Base-by-base conservation (phyloP, 805 yeast genomes). In the Torulaspora microellipsoides region DNA sequence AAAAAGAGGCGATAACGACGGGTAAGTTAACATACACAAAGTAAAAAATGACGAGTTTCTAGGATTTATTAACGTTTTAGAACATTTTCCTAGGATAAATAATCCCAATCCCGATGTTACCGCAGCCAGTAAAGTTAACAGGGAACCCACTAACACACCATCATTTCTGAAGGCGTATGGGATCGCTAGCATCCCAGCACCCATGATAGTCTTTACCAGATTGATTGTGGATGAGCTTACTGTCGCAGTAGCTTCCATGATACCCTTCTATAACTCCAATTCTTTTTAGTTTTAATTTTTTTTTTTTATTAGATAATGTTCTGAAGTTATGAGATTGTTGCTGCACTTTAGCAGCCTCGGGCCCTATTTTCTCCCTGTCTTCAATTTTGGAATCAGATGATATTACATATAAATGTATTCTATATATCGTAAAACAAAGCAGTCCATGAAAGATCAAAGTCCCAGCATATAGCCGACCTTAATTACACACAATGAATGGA, bases 111-210 rank as follows among this genome's bases (percentile, higher is more conserved):
- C 79, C 11, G 88, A 79, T 0, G 87, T 76, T 4, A 72, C 34
- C 1, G 86, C 88, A 1, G 88, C 87, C 34, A 82, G 43, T 1
- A 81, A 14, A 8, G 83, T 71, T 29, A 85, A 68, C 2, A 70
- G 33, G 0, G 72, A 52, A 2, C 93, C 93, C 20, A 80, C 65
- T 8, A 77, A 43, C 2, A 83, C 57, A 5, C 90, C 88, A 59
- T 84, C 87, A 23, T 83, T 73, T 43, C 73, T 71, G 53, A 81
- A 73, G 1, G 86, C 87, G 58, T 69, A 81, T 0, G 90, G 88
- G 72, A 82, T 79, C 29, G 87, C 84, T 32, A 83, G 67, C 54
- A 82, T 73, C 8, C 90, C 90, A 1, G 87, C 85, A 6, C 95
- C 95, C 10, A 85, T 73, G 43, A 85, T 83, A 20, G 93, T 85